Base-by-base conservation (phyloP, 2,329 filamentous ascomycete genomes). In the Aspergillus pseudoterreus region DNA sequence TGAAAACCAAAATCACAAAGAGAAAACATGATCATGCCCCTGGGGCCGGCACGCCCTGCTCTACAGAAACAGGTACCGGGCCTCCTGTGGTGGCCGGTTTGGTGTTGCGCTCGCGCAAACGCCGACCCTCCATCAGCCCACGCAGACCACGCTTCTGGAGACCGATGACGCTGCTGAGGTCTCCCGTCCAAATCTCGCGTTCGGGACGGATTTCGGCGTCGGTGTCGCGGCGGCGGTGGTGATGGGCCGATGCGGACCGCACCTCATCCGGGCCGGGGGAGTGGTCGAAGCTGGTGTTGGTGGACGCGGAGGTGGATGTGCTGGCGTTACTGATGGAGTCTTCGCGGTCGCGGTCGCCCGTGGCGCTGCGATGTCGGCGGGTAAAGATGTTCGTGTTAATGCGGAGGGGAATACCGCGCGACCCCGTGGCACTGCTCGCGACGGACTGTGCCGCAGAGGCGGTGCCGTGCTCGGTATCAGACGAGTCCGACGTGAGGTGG, bases 101-200 rank as follows among this genome's bases (percentile, higher is more conserved):
- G 6, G 58, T 71, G 11, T 79, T 81, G 57, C 90, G 78, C 69
- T 95, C 90, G 42, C 92, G 79, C 77, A 96, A 85, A 54, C 92
- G 80, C 42, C 92, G 78, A 3, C 92, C 92, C 71, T 97, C 94
- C 94, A 99, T 97, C 59, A 99, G 71, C 0, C 94, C 94, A 53
- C 92, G 80, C 33, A 99, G 71, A 0, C 94, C 94, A 49, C 94
- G 81, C 76, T 99, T 99, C 76, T 99, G 94, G 57, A 99, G 69
- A 0, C 94, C 94, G 60, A 99, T 95, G 2, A 97, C 92, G 45
- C 90, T 90, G 74, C 74, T 95, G 83, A 52, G 87, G 85, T 63
- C 81, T 76, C 75, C 76, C 2, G 73, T 79, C 92, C 94, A 99
- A 0, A 92, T 77, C 58, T 91, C 87, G 12, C 82, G 74, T 12